phyloP scores from a whole-genome alignment of 2,329 filamentous ascomycete genomes.

The Juglanconis oblonga region DNA sequence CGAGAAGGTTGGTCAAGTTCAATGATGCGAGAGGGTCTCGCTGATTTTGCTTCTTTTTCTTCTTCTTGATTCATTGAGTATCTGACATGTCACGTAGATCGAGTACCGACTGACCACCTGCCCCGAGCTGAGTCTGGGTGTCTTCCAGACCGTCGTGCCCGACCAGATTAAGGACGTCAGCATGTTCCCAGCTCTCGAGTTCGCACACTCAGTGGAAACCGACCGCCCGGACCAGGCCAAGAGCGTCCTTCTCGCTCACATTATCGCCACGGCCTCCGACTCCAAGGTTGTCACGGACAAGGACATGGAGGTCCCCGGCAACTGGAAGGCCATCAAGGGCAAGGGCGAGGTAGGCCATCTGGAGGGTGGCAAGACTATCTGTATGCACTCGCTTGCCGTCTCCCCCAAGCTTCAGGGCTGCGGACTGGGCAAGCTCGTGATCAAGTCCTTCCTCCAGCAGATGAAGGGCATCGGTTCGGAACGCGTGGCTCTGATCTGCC shows the following conservation, averaged over 20 bases:
- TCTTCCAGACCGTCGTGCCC: constrained; percentile 67
- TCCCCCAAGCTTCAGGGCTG: constrained; percentile 71
- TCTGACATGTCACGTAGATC: constrained; percentile 49
- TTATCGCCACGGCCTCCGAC: constrained; percentile 70
- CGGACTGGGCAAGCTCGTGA: constrained; percentile 69
- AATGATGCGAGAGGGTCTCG: not conserved
- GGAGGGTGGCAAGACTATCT: constrained; percentile 70
- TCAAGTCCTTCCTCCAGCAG: constrained; percentile 75
- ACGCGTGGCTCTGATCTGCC: constrained; percentile 72
- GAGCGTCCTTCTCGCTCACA: constrained; percentile 70
- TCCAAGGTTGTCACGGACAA: constrained; percentile 65
- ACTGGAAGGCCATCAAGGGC: constrained; percentile 56
- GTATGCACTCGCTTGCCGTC: constrained; percentile 79
- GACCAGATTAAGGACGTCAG: constrained; percentile 43
- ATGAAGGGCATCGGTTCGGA: constrained; percentile 70
- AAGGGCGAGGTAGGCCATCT: constrained; percentile 63
- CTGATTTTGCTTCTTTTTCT: not conserved
- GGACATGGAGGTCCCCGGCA: constrained; percentile 70
- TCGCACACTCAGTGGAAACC: constrained; percentile 58
- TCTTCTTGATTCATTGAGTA: not conserved
- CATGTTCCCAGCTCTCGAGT: constrained; percentile 48
- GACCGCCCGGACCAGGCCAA: constrained; percentile 52
- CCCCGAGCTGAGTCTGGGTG: constrained; percentile 72
- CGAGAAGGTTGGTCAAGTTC: constrained; percentile 46
- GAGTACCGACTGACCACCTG: constrained; percentile 72